These are phyloP conservation scores for Clarireedia monteithiana DNA, from an alignment of 2,329 filamentous ascomycete species.

Conservation along the genomic window DNA sequence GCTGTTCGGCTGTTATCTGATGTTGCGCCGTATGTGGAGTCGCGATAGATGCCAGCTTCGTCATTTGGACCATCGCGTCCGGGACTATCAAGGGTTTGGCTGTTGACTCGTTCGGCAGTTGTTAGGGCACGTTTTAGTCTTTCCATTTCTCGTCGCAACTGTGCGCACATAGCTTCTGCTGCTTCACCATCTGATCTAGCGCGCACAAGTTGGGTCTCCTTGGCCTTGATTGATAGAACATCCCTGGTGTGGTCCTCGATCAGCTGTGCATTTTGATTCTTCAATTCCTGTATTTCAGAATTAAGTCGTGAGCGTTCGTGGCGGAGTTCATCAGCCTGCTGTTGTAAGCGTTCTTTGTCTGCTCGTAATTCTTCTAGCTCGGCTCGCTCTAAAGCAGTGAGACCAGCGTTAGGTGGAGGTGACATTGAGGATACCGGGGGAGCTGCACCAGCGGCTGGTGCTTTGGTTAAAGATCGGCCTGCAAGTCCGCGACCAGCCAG, in stretches of 20 bases:
- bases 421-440: constrained; percentile 45
- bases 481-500: constrained; percentile 60
- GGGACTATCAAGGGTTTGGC: constrained; percentile 30
- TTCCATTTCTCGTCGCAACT: constrained; percentile 81
- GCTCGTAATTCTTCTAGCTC: constrained; percentile 83
- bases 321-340: constrained; percentile 71
- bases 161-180: constrained; percentile 78
- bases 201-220: constrained; percentile 92
- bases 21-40: constrained; percentile 31
- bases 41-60: constrained; percentile 53
- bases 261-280: constrained; percentile 91
- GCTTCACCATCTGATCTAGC: constrained; percentile 85
- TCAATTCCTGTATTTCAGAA: constrained; percentile 86
- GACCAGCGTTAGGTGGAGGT: constrained; percentile 53
- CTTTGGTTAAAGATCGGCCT: constrained; percentile 73
- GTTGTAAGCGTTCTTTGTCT: constrained; percentile 70
- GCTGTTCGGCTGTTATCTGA: constrained; percentile 19
- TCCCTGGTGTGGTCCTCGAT: constrained; percentile 97
- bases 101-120: constrained; percentile 45
- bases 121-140: constrained; percentile 81
- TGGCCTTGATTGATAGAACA: constrained; percentile 93
- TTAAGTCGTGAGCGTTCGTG: constrained; percentile 74
- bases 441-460: constrained; percentile 41
- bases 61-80: constrained; percentile 44
- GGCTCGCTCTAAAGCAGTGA: constrained; percentile 76